Percentiles rank a stretch among this genome's conserved stretches.
These are phyloP conservation scores for Dujonia santamariae DNA, from an alignment of 1,139 yeast species.

Conservation along the genomic window DNA sequence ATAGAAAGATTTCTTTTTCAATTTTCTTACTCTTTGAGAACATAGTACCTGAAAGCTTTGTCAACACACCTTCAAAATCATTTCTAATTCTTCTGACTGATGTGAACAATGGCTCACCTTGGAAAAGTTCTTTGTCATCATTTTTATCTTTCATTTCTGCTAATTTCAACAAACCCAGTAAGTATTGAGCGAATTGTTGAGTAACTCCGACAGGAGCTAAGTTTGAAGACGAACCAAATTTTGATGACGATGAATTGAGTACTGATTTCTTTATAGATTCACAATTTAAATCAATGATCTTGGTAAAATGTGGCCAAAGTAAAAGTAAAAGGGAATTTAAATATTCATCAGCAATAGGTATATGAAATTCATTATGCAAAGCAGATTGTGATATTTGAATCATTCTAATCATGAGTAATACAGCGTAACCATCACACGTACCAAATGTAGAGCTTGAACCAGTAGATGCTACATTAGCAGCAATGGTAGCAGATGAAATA, in stretches of 20 bases:
- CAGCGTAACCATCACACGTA: conserved; percentile 73
- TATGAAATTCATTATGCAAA: conserved; percentile 58
- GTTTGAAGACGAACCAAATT: conserved; percentile 23
- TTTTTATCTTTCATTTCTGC: conserved; percentile 27
- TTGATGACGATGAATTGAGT: conserved; percentile 16
- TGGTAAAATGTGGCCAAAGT: conserved; percentile 87
- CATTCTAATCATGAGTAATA: conserved; percentile 72
- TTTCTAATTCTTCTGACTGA: conserved; percentile 68
- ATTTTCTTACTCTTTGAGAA: conserved; percentile 36
- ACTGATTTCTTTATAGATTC: conserved; percentile 54
- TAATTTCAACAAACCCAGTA: conserved; percentile 70
- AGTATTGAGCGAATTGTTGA: conserved; percentile 72
- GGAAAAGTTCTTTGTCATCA: conserved; percentile 13
- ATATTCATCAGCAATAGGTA: conserved; percentile 75
- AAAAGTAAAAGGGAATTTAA: conserved; percentile 62
- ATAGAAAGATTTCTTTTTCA: conserved; percentile 68
- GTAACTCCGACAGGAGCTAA: conserved; percentile 63
- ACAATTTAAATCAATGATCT: conserved; percentile 71
- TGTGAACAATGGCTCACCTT: conserved; percentile 69
- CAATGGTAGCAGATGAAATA: conserved; percentile 10
- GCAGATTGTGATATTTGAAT: conserved; percentile 62
- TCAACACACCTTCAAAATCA: conserved; percentile 76
- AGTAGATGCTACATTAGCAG: conserved; percentile 15
- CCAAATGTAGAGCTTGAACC: conserved; percentile 18
- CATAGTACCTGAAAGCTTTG: conserved; percentile 54